Base-by-base conservation (phyloP, 371 early-diverging fungal species). In the Zopfochytrium polystomum region DNA sequence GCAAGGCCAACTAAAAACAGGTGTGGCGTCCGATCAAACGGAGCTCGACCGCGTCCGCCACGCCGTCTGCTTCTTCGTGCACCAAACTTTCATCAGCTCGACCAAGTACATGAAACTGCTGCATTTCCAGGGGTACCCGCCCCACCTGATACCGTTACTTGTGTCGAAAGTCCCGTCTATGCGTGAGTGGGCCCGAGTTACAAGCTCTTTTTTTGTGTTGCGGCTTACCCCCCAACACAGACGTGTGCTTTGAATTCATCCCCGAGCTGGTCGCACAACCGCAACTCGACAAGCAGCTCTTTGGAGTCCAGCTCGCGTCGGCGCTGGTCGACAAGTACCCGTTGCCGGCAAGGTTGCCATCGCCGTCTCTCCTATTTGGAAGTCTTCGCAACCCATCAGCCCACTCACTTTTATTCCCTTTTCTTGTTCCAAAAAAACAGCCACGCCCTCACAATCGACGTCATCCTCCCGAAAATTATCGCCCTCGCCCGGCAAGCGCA, bases 191-290 rank as follows among this genome's bases (percentile, higher is more conserved):
- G 2, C n/a, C 6, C 52, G 23, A 45, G n/a, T 43, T 44, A 5
- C 13, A n/a, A 18, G n/a, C 3, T 43, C 5, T 31, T 53, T 22
- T 25, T 34, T 35, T 26, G 5, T 26, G 1, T 22, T 5, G 20
- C 11, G 6, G 18, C 46, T 9, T 3, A 23, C 2, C 33, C 22
- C 31, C 11, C 25, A 57, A 9, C 1, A 18, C 22, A 73, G 73
- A 83, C 44, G 74, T 81, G 1, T 80, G 82, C 64, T 73, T 79
- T 29, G 82, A 81, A 51, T 83, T 81, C 63, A 65, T 81, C 6
- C 75, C 79, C 1, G 83, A 83, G 56, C 69, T 83, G 29, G 53
- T 81, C 23, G 62, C 60, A 54, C 79, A 77, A 38, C 63, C 75
- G 1, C 38, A 61, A 2, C 61, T 68, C 23, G 69, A 66, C 1